Conservation (phyloP, 2,329 filamentous ascomycete genomes). For the Ophiostoma perfectum region DNA sequence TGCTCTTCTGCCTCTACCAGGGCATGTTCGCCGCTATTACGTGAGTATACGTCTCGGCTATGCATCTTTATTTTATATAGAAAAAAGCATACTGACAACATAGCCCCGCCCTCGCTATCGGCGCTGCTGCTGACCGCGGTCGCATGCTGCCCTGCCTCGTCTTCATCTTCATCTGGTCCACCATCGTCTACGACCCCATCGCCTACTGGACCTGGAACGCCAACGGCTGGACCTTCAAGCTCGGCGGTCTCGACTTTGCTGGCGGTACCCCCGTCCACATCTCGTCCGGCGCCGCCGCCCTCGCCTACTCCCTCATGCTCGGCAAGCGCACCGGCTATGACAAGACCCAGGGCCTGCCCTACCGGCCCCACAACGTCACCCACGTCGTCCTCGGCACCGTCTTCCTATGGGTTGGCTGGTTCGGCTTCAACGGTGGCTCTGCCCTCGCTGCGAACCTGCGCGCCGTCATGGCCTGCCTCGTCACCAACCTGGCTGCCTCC, state of each 20-base stretch:
- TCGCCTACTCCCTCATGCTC: conserved; percentile 88
- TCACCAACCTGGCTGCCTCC: conserved; percentile 79
- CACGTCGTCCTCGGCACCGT: conserved; percentile 89
- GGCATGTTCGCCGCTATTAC: conserved; percentile 88
- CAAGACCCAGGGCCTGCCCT: conserved; percentile 75
- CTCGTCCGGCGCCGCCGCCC: conserved; percentile 71
- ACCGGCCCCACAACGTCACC: conserved; percentile 86
- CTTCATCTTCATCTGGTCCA: conserved; percentile 92
- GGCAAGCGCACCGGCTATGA: conserved; percentile 80
- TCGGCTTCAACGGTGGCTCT: conserved; percentile 87
- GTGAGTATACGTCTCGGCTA: conserved; percentile 44
- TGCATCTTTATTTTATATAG: neutral
- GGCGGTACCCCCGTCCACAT: conserved; percentile 90
- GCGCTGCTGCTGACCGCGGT: conserved; percentile 75
- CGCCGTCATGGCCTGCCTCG: conserved; percentile 78
- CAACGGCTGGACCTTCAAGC: conserved; percentile 68
- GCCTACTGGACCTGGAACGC: conserved; percentile 95
- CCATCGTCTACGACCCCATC: conserved; percentile 84
- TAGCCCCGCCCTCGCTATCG: conserved; percentile 25
- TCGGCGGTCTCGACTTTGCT: conserved; percentile 83
- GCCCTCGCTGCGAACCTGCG: conserved; percentile 76
- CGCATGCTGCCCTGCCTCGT: conserved; percentile 82
- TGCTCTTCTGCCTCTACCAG: conserved; percentile 80
- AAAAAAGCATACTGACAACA: neutral
- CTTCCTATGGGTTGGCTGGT: conserved; percentile 94